Conservation (phyloP, 768 basidiomycete species). For the Artomyces pyxidatus region DNA sequence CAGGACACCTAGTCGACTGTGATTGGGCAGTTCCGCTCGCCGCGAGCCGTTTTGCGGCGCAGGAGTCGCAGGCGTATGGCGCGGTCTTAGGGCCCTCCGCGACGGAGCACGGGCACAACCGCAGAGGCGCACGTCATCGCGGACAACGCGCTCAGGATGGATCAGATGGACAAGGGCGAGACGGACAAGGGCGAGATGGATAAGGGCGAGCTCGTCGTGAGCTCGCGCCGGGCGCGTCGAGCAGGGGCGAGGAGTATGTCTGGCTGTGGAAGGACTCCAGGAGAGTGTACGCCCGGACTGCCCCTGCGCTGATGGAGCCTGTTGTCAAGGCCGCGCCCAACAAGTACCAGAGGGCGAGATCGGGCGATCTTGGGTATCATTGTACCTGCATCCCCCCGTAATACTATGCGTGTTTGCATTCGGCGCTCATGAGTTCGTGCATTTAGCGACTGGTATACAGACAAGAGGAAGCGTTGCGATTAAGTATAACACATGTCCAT, state of each 20-base stretch:
- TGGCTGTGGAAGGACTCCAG: constrained; percentile 66
- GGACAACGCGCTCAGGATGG: constrained; percentile 45
- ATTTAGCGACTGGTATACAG: constrained; percentile 1
- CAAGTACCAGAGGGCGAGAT: not conserved
- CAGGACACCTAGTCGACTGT: constrained; percentile 75
- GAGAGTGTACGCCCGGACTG: constrained; percentile 62
- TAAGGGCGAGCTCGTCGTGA: constrained; percentile 47
- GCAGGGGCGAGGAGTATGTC: constrained; percentile 66
- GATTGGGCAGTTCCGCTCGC: constrained; percentile 77
- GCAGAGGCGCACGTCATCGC: constrained; percentile 56
- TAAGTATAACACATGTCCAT: too few species aligned
- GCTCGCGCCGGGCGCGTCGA: constrained; percentile 61
- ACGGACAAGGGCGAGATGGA: constrained; percentile 54
- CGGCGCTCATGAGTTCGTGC: too few species aligned
- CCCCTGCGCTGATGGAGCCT: constrained; percentile 38
- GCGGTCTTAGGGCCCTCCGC: constrained; percentile 52
- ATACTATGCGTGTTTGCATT: too few species aligned
- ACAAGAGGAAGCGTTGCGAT: too few species aligned
- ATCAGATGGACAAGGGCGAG: too few species aligned
- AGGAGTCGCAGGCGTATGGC: constrained; percentile 76
- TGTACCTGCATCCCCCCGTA: too few species aligned
- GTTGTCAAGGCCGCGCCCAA: not conserved
- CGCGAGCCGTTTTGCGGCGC: constrained; percentile 75
- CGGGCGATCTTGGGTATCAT: too few species aligned
- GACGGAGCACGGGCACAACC: constrained; percentile 50